Evolutionary conservation across 345 rosid species (phyloP).

Genomic region (Euphorbia pulcherrima): DNA sequence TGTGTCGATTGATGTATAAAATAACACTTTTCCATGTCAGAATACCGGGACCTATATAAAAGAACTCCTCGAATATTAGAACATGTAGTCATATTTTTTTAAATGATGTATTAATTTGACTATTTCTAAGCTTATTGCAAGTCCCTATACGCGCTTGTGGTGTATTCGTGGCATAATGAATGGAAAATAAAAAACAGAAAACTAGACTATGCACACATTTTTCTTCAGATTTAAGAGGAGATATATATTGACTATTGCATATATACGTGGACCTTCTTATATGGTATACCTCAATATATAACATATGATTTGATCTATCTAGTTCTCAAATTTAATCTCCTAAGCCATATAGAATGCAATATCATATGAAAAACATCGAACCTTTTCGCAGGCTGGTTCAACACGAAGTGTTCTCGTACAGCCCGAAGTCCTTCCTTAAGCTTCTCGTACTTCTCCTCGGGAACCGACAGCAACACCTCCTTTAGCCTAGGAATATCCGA

Average conservation of each 20-base stretch:
- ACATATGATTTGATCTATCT: slow-evolving; percentile 15
- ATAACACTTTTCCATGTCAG: too few relatives aligned
- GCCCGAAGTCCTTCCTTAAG: slow-evolving; percentile 48
- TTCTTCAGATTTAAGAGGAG: background rate
- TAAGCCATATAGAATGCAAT: slow-evolving; percentile 84
- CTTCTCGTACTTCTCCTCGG: slow-evolving; percentile 50
- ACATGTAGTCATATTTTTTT: too few relatives aligned
- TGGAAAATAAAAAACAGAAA: background rate
- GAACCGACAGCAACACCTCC: slow-evolving; percentile 52
- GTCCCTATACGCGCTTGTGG: too few relatives aligned
- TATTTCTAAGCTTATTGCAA: too few relatives aligned
- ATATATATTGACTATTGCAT: background rate
- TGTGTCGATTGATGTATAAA: too few relatives aligned
- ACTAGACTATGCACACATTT: background rate
- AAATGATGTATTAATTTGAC: too few relatives aligned
- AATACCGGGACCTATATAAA: too few relatives aligned
- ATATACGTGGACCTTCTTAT: background rate
- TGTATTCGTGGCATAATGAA: background rate
- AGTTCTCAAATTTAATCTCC: slow-evolving; percentile 60
- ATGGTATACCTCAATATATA: background rate
- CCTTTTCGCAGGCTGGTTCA: slow-evolving; percentile 68
- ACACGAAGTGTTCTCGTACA: slow-evolving; percentile 66
- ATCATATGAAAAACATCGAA: slow-evolving; percentile 77
- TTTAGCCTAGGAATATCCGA: slow-evolving; percentile 68
- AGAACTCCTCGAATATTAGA: too few relatives aligned